Percentiles rank a stretch among this genome's conserved stretches.
phyloP scores from a whole-genome alignment of 805 yeast species.

The Hanseniaspora nectarophila region DNA sequence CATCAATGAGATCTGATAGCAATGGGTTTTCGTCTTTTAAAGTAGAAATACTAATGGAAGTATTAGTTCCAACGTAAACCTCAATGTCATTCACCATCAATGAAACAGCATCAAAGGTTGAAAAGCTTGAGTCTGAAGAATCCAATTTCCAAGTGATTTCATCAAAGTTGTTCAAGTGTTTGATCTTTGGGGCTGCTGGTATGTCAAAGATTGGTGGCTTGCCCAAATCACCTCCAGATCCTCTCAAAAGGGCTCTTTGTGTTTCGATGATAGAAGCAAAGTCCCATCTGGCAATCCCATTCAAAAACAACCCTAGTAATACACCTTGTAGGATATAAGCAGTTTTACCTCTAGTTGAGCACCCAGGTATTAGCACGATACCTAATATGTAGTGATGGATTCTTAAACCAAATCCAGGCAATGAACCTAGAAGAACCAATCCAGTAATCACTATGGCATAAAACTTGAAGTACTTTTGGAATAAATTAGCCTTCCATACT shows the following conservation, averaged over 20 bases:
- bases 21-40: slow-evolving; percentile 27
- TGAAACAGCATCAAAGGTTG: slow-evolving; percentile 36
- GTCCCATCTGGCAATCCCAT: slow-evolving; percentile 90
- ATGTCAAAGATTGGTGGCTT: slow-evolving; percentile 40
- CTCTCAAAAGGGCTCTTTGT: slow-evolving; percentile 48
- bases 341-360: slow-evolving; percentile 57
- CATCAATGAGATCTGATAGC: slow-evolving; percentile 25
- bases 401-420: slow-evolving; percentile 63
- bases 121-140: slow-evolving; percentile 22
- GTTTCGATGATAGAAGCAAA: slow-evolving; percentile 83
- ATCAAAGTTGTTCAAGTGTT: slow-evolving; percentile 6
- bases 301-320: slow-evolving; percentile 62
- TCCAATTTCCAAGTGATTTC: slow-evolving; percentile 25
- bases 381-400: slow-evolving; percentile 78
- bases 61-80: slow-evolving; percentile 46
- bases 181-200: slow-evolving; percentile 3
- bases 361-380: slow-evolving; percentile 67
- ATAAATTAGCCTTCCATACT: slow-evolving; percentile 67
- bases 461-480: slow-evolving; percentile 44
- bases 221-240: slow-evolving; percentile 49
- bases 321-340: slow-evolving; percentile 76
- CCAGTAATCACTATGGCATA: slow-evolving; percentile 39
- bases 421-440: slow-evolving; percentile 24
- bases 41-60: slow-evolving; percentile 33
- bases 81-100: slow-evolving; percentile 71